Conservation (phyloP, 2,329 filamentous ascomycete species). For the Fonsecaea pedrosoi region DNA sequence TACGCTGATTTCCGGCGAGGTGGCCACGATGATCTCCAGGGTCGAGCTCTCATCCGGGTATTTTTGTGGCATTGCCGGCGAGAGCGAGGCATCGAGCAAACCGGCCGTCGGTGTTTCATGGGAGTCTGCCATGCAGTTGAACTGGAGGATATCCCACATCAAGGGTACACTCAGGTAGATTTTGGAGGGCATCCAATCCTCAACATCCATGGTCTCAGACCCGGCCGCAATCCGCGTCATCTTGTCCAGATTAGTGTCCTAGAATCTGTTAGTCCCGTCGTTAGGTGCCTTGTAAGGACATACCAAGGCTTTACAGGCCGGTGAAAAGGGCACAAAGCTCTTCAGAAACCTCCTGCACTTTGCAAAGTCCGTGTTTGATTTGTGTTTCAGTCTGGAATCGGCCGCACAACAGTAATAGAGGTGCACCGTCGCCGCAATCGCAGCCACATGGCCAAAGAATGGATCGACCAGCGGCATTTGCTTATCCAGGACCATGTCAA, state of each 20-base stretch:
- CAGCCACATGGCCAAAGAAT: slow-evolving; percentile 60
- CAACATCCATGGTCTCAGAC: slow-evolving; percentile 55
- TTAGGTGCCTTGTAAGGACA: slow-evolving; percentile 27
- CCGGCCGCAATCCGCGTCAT: slow-evolving; percentile 60
- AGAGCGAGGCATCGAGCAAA: slow-evolving; percentile 54
- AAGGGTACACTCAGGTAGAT: slow-evolving; percentile 61
- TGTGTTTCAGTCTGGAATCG: slow-evolving; percentile 52
- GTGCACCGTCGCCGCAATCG: slow-evolving; percentile 61
- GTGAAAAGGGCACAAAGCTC: slow-evolving; percentile 56
- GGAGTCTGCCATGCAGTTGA: slow-evolving; percentile 52
- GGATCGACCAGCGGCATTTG: slow-evolving; percentile 58
- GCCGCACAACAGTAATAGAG: slow-evolving; percentile 60
- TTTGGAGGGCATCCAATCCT: slow-evolving; percentile 61
- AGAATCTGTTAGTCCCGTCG: not conserved
- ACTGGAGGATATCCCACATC: slow-evolving; percentile 62
- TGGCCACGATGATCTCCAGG: slow-evolving; percentile 60
- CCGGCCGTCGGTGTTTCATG: slow-evolving; percentile 48
- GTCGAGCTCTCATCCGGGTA: slow-evolving; percentile 48
- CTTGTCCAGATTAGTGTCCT: slow-evolving; percentile 58
- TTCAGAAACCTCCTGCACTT: slow-evolving; percentile 60
- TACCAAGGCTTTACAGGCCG: slow-evolving; percentile 57
- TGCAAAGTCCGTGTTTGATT: slow-evolving; percentile 60
- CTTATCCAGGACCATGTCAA: slow-evolving; percentile 62
- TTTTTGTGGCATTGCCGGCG: slow-evolving; percentile 43
- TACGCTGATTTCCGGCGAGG: slow-evolving; percentile 59